Base-by-base conservation (phyloP, 768 basidiomycete species). In the Lactarius hatsudake region DNA sequence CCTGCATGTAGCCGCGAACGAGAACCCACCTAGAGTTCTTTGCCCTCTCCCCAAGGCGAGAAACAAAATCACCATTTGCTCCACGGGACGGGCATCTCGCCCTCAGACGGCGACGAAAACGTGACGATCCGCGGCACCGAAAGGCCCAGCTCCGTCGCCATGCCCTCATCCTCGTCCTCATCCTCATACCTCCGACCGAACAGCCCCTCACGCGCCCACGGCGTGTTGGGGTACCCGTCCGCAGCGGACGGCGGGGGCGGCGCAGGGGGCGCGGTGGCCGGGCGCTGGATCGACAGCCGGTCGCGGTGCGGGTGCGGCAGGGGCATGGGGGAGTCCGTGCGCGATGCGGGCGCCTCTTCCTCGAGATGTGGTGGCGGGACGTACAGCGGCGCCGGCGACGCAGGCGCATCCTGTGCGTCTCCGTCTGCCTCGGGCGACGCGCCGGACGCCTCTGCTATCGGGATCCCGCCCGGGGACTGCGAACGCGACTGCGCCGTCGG, bases 321-420 rank as follows among this genome's bases (percentile, higher is more conserved):
- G 1, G 70, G 70, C 58, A 58, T 62, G 13, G 70, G 70, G 1
- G 70, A 71, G 6, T 40, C 64, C 4, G 64, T 71, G 45, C 70
- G 70, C 18, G 70, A 65, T 8, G 56, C 17, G 32, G 70, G 64
- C 2, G 60, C 30, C 32, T 66, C 62, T 42, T 69, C 63, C 13
- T 18, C 54, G 3, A 60, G 48, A 36, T 69, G 64, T 3, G 70
- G 70, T 36, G 70, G 70, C 1, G 70, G 70, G 5, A 71, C 70
- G 45, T 71, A 71, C 17, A 71, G 68, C 18, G 70, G 70, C 15
- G 70, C 70, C 20, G 70, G 70, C 0, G 70, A 71, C 7, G 62
- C 56, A 12, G 70, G 70, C 1, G 68, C 64, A 0, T 64, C 56
- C 5, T 59, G 40, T 7, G 36, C 15, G 23, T 68, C 65, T 17